phyloP scores from a whole-genome alignment of 495 filamentous ascomycete species.

The Saxophila tyrrhenica region DNA sequence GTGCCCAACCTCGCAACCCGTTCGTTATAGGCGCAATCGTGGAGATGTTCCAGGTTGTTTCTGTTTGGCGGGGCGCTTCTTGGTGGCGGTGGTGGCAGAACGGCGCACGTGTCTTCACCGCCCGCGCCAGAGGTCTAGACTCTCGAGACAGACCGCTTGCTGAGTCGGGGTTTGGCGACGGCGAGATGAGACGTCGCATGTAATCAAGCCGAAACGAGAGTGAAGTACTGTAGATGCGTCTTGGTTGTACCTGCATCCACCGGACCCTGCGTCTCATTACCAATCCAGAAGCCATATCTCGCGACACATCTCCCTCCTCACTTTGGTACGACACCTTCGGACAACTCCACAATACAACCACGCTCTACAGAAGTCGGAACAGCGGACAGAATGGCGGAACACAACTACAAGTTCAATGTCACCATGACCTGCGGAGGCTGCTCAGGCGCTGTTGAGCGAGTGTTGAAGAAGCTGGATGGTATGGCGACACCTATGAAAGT shows the following conservation, averaged over 20 bases:
- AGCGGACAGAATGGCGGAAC: conserved; percentile 40
- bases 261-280: neutral
- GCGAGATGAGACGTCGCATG: neutral
- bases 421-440: conserved; percentile 59
- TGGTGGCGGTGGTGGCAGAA: no score
- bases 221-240: neutral
- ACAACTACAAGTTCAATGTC: conserved; percentile 61
- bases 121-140: no score
- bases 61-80: no score
- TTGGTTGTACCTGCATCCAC: neutral
- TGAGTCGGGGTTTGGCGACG: neutral
- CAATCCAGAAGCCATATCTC: neutral
- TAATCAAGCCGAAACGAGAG: neutral
- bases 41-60: conserved; percentile 3
- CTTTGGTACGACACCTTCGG: neutral
- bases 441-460: conserved; percentile 68
- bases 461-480: conserved; percentile 94
- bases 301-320: neutral
- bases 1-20: no score
- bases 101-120: no score
- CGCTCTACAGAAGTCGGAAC: neutral
- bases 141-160: conserved; percentile 2
- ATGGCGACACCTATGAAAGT: conserved; percentile 23
- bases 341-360: neutral
- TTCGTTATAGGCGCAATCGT: no score